Percentiles rank a stretch among this genome's conserved stretches.
phyloP scores from a whole-genome alignment of 768 basidiomycete genomes.

The Multifurca ochricompacta region DNA sequence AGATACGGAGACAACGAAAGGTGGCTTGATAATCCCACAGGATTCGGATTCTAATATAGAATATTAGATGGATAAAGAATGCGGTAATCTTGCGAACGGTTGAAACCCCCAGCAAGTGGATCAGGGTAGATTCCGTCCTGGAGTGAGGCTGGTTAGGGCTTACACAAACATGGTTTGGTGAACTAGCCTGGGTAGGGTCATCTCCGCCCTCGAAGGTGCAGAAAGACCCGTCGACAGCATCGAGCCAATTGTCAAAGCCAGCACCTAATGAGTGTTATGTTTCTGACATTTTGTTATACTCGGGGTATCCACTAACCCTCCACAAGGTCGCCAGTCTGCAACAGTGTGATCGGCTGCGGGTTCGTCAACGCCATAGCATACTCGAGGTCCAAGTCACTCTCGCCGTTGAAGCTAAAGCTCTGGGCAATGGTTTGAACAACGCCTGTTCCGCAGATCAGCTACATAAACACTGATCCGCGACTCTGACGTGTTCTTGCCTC shows the following conservation, averaged over 20 bases:
- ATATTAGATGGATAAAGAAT: not conserved
- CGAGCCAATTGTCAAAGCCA: slow-evolving; percentile 19
- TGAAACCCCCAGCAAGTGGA: slow-evolving; percentile 22
- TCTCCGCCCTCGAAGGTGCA: slow-evolving; percentile 16
- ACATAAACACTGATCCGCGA: slow-evolving; percentile 20
- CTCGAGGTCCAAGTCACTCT: slow-evolving; percentile 68
- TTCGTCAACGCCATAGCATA: slow-evolving; percentile 49
- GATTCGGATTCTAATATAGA: slow-evolving; percentile 26
- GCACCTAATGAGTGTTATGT: slow-evolving; percentile 2
- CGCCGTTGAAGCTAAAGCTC: slow-evolving; percentile 46
- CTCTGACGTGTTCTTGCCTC: slow-evolving; percentile 27
- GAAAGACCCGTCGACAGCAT: slow-evolving; percentile 16
- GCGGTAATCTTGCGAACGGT: slow-evolving; percentile 26
- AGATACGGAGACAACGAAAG: slow-evolving; percentile 37
- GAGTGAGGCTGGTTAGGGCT: not conserved
- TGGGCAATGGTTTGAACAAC: slow-evolving; percentile 37
- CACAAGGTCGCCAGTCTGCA: slow-evolving; percentile 30
- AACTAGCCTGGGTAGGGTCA: not conserved
- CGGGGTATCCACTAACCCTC: not conserved
- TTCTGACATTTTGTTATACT: not conserved
- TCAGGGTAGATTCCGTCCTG: slow-evolving; percentile 35
- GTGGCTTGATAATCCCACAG: slow-evolving; percentile 31
- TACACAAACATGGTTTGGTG: no score
- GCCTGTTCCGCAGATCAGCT: slow-evolving; percentile 21
- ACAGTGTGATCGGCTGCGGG: slow-evolving; percentile 31